Evolutionary conservation across 1,284 basidiomycete genomes (phyloP).

Genomic region (Leccinum griseonigrum): DNA sequence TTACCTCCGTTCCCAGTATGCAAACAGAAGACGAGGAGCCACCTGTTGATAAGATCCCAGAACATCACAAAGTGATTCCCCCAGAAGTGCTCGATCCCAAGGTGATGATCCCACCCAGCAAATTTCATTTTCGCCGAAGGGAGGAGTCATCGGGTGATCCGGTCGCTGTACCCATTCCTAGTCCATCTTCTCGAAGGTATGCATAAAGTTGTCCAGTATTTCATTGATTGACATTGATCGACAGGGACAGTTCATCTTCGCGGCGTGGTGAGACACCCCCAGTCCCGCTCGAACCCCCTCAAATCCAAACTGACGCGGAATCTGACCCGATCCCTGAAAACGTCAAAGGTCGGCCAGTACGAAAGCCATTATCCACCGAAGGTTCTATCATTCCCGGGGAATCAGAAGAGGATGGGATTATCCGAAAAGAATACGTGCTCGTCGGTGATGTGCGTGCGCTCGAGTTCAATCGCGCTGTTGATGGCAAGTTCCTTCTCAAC

Average conservation of each 20-base stretch:
- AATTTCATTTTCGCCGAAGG: constrained; percentile 62
- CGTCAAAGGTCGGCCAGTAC: constrained; percentile 13
- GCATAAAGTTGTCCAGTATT: not conserved
- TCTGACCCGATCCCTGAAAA: constrained; percentile 9
- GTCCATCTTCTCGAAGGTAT: constrained; percentile 23
- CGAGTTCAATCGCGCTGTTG: constrained; percentile 75
- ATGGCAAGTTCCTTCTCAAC: constrained; percentile 47
- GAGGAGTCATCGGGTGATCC: constrained; percentile 22
- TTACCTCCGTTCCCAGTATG: constrained; percentile 15
- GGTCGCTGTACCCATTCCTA: not conserved
- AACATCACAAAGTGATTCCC: constrained; percentile 65
- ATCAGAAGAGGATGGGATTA: constrained; percentile 73
- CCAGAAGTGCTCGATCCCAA: constrained; percentile 75
- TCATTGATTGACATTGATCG: not conserved
- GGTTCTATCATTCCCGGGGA: constrained; percentile 76
- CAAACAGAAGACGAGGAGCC: constrained; percentile 32
- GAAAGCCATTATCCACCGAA: constrained; percentile 51
- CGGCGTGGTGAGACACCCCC: constrained; percentile 19
- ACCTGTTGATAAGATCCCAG: constrained; percentile 44
- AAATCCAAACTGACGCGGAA: constrained; percentile 12
- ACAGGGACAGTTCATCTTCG: constrained; percentile 13
- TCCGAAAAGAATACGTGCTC: constrained; percentile 75
- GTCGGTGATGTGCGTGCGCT: constrained; percentile 73
- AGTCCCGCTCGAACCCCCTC: constrained; percentile 11
- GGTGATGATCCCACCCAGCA: constrained; percentile 75